Evolutionary conservation across 495 filamentous ascomycete species (phyloP).

Genomic region (Hyphodiscus hymeniophilus): DNA sequence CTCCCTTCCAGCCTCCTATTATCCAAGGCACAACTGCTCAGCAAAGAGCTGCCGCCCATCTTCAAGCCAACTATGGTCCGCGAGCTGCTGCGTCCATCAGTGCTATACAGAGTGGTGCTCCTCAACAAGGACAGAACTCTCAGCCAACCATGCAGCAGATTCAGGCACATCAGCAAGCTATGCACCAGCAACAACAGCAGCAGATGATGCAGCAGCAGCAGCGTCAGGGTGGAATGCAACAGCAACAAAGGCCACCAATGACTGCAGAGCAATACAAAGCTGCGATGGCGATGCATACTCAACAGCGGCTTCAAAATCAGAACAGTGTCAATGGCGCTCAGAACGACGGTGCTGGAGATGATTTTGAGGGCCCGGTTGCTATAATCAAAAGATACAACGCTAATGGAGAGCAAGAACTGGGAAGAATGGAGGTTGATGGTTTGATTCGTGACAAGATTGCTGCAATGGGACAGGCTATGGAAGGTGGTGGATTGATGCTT

Average conservation of each 20-base stretch:
- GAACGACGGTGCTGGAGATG: slow-evolving; percentile 60
- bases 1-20: slow-evolving; percentile 15
- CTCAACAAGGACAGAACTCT: slow-evolving; percentile 5
- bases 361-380: slow-evolving; percentile 47
- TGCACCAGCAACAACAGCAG: slow-evolving; percentile 26
- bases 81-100: slow-evolving; percentile 63
- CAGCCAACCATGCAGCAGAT: slow-evolving; percentile 9
- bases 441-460: slow-evolving; percentile 59
- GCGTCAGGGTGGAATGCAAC: slow-evolving; percentile 7
- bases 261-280: slow-evolving; percentile 16
- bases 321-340: slow-evolving; percentile 41
- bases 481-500: slow-evolving; percentile 76
- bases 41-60: slow-evolving; percentile 55
- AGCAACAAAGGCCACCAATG: slow-evolving; percentile 26
- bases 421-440: slow-evolving; percentile 47
- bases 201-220: slow-evolving; percentile 29
- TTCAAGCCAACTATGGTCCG: slow-evolving; percentile 63
- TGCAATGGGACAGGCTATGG: slow-evolving; percentile 57
- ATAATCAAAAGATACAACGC: slow-evolving; percentile 38
- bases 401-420: slow-evolving; percentile 34
- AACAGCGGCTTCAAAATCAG: slow-evolving; percentile 26
- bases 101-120: slow-evolving; percentile 38
- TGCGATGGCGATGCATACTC: slow-evolving; percentile 15
- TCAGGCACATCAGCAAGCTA: slow-evolving; percentile 20
- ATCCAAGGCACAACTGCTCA: slow-evolving; percentile 37